Evolutionary conservation across 768 basidiomycete species (phyloP).

Genomic region (Botryobasidium botryosum): DNA sequence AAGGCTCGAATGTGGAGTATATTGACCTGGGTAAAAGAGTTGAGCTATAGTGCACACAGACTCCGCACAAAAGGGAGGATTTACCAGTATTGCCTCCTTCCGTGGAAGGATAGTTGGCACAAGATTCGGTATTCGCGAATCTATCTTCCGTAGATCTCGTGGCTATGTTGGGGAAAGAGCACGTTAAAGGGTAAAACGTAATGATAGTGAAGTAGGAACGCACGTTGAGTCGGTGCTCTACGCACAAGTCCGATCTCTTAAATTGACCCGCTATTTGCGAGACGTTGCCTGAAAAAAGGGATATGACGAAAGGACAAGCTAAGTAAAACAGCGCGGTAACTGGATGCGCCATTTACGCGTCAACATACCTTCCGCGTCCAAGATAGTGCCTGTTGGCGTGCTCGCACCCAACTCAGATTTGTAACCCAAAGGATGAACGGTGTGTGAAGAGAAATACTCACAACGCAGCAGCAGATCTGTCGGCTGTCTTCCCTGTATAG

Average conservation of each 20-base stretch:
- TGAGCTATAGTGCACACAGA: background rate
- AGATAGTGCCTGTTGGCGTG: constrained; percentile 47
- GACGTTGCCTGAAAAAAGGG: constrained; percentile 55
- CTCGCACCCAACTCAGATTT: background rate
- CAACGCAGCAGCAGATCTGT: constrained; percentile 84
- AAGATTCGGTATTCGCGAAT: constrained; percentile 83
- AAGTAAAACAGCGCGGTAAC: background rate
- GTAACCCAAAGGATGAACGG: constrained; percentile 7
- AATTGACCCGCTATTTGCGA: constrained; percentile 80
- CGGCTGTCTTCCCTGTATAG: constrained; percentile 74
- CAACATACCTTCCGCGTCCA: constrained; percentile 62
- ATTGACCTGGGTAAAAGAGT: constrained; percentile 42
- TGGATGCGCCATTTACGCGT: constrained; percentile 17
- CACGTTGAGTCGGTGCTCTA: constrained; percentile 81
- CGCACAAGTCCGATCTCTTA: constrained; percentile 76
- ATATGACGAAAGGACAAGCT: background rate
- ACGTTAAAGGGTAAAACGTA: background rate
- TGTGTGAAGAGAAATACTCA: constrained; percentile 30
- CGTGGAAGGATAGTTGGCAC: constrained; percentile 87
- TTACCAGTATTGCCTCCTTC: constrained; percentile 70
- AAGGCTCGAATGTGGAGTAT: constrained; percentile 90
- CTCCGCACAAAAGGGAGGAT: constrained; percentile 15
- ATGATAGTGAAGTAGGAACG: constrained; percentile 17
- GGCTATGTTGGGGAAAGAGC: constrained; percentile 30
- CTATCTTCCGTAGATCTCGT: constrained; percentile 92